Base-by-base conservation (phyloP, 2,329 filamentous ascomycete species). In the Ophiocordyceps camponoti-leonardi region DNA sequence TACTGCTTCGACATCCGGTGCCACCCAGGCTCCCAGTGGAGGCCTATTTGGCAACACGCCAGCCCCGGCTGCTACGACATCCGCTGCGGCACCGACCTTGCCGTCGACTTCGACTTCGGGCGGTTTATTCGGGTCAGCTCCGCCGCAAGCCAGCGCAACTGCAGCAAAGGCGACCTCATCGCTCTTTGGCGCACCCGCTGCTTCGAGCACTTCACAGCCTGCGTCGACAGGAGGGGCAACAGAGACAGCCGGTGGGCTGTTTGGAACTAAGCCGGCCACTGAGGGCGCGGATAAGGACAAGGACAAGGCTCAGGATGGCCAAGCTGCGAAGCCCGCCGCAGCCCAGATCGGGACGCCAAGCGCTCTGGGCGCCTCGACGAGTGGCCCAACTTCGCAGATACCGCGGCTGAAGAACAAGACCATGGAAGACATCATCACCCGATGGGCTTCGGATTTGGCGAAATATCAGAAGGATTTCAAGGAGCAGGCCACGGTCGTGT, bases 401-500 rank as follows among this genome's bases (percentile, higher is more conserved):
- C 92, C 90, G 4, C 82, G 92, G 26, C 71, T 98, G 35, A 94
- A 94, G 70, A 94, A 95, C 64, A 96, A 94, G 67, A 94, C 90
- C 0, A 95, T 98, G 84, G 92, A 98, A 58, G 92, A 98, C 61
- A 95, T 98, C 51, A 87, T 98, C 52, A 95, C 86, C 4, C 80
- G 87, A 30, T 98, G 92, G 92, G 92, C 92, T 2, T 86, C 87
- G 0, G 92, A 96, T 58, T 70, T 98, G 44, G 83, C 87, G 45
- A 93, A 94, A 58, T 95, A 98, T 58, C 90, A 96, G 58, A 94
- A 94, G 61, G 86, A 94, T 48, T 98, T 96, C 67, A 87, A 93
- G 59, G 75, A 82, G 31, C 87, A 96, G 61, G 90, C 93, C 5
- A 75, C 80, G 49, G 83, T 87, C 51, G 86, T 96, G 14, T 83